A percentile compares a stretch with the other conserved stretches of the same genome.
phyloP scores from a whole-genome alignment of 2,329 filamentous ascomycete genomes.

The Epichloe gansuensis region DNA sequence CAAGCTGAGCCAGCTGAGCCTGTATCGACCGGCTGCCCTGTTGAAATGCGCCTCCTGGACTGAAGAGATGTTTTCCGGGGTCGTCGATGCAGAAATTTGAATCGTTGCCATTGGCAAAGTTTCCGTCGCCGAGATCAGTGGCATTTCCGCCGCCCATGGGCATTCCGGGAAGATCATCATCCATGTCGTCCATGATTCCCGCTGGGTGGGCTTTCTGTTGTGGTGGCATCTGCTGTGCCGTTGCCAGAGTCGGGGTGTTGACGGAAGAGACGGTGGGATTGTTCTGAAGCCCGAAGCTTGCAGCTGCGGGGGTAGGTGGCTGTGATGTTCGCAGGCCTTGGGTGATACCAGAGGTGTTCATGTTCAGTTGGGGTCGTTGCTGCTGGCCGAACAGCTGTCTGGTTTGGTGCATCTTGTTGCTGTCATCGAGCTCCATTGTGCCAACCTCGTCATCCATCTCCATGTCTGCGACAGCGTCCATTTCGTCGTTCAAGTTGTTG shows the following conservation, averaged over 20 bases:
- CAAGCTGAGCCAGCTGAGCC: conserved; percentile 57
- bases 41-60: conserved; percentile 61
- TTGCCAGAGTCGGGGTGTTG: conserved; percentile 83
- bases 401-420: conserved; percentile 53
- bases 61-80: conserved; percentile 86
- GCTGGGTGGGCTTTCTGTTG: conserved; percentile 41
- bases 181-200: conserved; percentile 48
- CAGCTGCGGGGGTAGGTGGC: conserved; percentile 69
- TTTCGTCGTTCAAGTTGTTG: conserved; percentile 39
- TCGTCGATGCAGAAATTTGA: conserved; percentile 66
- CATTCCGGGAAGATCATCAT: conserved; percentile 57
- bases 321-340: conserved; percentile 77
- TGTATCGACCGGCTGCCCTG: conserved; percentile 52
- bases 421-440: conserved; percentile 50
- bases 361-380: conserved; percentile 58
- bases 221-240: conserved; percentile 62
- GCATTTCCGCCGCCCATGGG: conserved; percentile 46
- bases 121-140: conserved; percentile 37
- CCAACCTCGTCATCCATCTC: conserved; percentile 81
- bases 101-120: conserved; percentile 35
- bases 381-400: conserved; percentile 56
- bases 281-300: conserved; percentile 69
- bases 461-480: conserved; percentile 88
- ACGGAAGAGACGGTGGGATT: conserved; percentile 96
- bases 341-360: conserved; percentile 62